These are phyloP conservation scores for Plasmodium inui DNA, from an alignment of 169 alveolate species.

Conservation along the genomic window DNA sequence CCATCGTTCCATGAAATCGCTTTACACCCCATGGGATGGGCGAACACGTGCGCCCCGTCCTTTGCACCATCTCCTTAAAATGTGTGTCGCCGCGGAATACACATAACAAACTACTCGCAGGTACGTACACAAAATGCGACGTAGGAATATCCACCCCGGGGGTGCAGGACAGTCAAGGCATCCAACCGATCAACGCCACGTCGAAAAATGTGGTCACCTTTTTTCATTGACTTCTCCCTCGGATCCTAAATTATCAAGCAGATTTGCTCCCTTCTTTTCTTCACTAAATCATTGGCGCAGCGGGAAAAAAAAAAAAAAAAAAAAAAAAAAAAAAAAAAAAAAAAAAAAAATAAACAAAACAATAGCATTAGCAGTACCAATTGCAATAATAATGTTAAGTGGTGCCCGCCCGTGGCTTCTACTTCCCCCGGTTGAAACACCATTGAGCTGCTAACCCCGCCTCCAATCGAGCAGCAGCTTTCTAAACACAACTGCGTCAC, in stretches of 20 bases:
- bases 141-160: neutral
- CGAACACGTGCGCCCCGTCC: neutral
- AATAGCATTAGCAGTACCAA: neutral
- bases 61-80: neutral
- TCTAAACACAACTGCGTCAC: neutral
- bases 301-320: neutral
- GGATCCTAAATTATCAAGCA: neutral
- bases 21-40: too few species aligned
- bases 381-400: too few species aligned
- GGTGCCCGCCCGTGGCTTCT: neutral
- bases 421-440: neutral
- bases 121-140: neutral
- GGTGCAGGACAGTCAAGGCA: too few species aligned
- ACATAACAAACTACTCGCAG: neutral
- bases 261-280: neutral
- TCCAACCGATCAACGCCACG: neutral
- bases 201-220: neutral
- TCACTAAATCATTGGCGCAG: neutral
- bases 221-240: neutral
- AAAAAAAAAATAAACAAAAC: too few species aligned
- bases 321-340: too few species aligned
- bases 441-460: neutral
- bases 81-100: neutral
- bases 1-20: neutral
- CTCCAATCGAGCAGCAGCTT: neutral